phyloP scores from a whole-genome alignment of 768 basidiomycete species.

The Amyloporia xantha region DNA sequence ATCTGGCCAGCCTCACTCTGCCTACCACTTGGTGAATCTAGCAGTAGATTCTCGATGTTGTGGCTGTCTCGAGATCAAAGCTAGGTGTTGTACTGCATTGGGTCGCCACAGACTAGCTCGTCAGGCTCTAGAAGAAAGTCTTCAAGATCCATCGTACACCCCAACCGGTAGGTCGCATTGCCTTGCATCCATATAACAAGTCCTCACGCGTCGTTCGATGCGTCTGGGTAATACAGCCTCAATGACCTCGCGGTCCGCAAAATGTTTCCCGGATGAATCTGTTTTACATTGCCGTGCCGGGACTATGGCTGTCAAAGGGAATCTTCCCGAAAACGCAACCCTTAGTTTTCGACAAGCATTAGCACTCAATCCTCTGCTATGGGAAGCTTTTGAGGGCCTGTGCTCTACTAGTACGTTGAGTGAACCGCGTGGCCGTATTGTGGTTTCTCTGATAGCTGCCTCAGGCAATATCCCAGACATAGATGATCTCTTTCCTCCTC shows the following conservation, averaged over 20 bases:
- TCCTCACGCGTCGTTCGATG: conserved; percentile 14
- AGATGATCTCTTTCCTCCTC: conserved; percentile 66
- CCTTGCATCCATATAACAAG: neutral
- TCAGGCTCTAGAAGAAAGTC: conserved; percentile 58
- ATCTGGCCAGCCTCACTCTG: conserved; percentile 68
- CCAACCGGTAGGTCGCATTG: conserved; percentile 46
- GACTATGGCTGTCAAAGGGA: conserved; percentile 69
- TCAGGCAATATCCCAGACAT: conserved; percentile 65
- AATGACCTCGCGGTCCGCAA: conserved; percentile 44
- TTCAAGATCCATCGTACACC: conserved; percentile 45
- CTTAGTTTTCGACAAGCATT: conserved; percentile 68
- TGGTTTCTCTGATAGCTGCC: conserved; percentile 3
- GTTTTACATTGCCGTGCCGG: conserved; percentile 74
- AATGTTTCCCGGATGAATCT: conserved; percentile 64
- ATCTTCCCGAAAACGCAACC: conserved; percentile 68
- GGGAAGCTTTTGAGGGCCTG: conserved; percentile 90
- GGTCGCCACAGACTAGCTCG: conserved; percentile 75
- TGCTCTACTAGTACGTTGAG: conserved; percentile 75
- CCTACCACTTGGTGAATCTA: conserved; percentile 60
- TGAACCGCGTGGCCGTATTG: too few species aligned
- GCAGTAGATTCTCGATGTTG: conserved; percentile 56
- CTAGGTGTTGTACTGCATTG: conserved; percentile 64
- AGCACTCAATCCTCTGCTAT: conserved; percentile 67
- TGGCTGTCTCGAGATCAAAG: conserved; percentile 75
- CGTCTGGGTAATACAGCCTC: conserved; percentile 38